A percentile compares a stretch with the other conserved stretches of the same genome.
Conservation (phyloP, 345 rosid genomes). For the Aethionema arabicum region DNA sequence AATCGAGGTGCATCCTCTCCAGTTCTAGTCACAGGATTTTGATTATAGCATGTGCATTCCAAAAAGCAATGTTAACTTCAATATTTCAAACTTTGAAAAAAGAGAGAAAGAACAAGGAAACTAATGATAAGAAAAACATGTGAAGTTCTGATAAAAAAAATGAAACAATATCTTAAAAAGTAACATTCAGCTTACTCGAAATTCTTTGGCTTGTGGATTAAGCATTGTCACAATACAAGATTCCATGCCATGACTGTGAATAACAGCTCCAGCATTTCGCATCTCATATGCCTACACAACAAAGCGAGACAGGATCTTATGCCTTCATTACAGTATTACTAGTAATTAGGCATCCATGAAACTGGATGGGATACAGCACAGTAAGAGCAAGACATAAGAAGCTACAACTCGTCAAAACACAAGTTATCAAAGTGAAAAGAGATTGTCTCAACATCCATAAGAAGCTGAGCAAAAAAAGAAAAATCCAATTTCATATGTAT, state of each 20-base stretch:
- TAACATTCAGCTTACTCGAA: constrained; percentile 56
- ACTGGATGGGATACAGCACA: constrained; percentile 12
- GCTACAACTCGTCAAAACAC: constrained; percentile 13
- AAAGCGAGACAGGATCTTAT: constrained; percentile 7
- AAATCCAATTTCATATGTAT: constrained; percentile 7
- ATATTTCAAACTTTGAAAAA: neutral
- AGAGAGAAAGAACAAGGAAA: neutral
- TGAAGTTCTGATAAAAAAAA: neutral
- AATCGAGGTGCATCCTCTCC: neutral
- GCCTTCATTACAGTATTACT: too few species aligned
- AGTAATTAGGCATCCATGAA: constrained; percentile 6
- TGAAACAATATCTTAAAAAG: constrained; percentile 2
- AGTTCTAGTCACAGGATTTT: neutral
- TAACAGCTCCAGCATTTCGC: constrained; percentile 96
- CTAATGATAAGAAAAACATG: neutral
- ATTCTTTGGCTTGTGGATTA: constrained; percentile 79
- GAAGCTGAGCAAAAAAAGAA: neutral
- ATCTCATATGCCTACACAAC: constrained; percentile 68
- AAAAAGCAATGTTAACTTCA: neutral
- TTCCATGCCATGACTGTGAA: constrained; percentile 98
- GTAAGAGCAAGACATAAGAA: neutral
- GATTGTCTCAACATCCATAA: neutral
- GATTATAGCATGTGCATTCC: neutral
- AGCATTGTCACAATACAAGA: constrained; percentile 95
- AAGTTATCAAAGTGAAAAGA: neutral